Base-by-base conservation (phyloP, 345 rosid genomes). In the Eutrema yunnanense region DNA sequence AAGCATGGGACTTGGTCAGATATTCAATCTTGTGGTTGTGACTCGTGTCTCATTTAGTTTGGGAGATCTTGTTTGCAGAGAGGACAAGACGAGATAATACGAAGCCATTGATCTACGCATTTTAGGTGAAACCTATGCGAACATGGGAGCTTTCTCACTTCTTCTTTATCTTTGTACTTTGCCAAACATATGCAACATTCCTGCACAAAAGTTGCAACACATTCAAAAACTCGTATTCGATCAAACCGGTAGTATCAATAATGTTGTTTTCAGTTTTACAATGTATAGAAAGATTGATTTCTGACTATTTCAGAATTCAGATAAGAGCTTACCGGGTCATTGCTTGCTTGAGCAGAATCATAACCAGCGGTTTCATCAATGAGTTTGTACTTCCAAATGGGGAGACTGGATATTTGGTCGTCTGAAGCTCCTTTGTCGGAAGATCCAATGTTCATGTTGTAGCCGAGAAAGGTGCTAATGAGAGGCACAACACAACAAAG, bases 81-180 rank as follows among this genome's bases (percentile, higher is more conserved):
- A 54, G 99, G 99, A 73, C 99, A 95, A 67, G 92, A 90, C 33
- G 96, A 95, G 46, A 88, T 86, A 8, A 95, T 92, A 65, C 83
- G 80, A 57, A 95, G 96, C 99, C 99, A 92, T 42, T 95, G 96
- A 81, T 95, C 99, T 22, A 92, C 99, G 37, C 99, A 95, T 52
- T 86, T 85, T 55, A 87, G 92, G 78, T 95, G 99, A 80, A 95
- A 95, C 71, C 85, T 78, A 68, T 95, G 99, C 22, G 90, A 87
- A 71, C 99, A 95, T 51, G 96, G 96, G 76, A 95, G 76, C 72
- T 85, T 74, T 74, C 92, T 85, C 73, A 95, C 88, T 73, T 92
- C 96, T 68, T 95, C 99, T 75, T 75, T 88, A 6, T 92, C 99
- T 82, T 79, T 87, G 36, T 95, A 95, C 80, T 82, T 88, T 3